Percentiles rank a stretch among this genome's conserved stretches.
Conservation (phyloP, 371 early-diverging fungal genomes). For the Mucor piriformis region DNA sequence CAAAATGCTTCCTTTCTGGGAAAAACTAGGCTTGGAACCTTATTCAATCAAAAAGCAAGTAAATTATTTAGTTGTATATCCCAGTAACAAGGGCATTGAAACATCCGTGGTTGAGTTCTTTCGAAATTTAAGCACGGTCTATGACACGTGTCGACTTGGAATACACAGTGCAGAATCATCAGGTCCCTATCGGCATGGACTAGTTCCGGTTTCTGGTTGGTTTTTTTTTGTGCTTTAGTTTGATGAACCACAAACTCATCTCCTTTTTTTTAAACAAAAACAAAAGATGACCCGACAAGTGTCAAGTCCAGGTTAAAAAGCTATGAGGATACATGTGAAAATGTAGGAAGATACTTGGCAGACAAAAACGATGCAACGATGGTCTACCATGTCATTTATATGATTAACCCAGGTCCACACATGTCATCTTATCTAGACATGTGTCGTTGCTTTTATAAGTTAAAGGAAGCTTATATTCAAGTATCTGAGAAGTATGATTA, state of each 20-base stretch:
- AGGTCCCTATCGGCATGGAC: slow-evolving; percentile 37
- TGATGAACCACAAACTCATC: background rate
- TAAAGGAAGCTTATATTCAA: slow-evolving; percentile 31
- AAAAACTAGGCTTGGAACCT: slow-evolving; percentile 51
- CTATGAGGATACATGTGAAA: slow-evolving; percentile 45
- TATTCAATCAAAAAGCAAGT: slow-evolving; percentile 48
- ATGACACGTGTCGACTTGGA: slow-evolving; percentile 42
- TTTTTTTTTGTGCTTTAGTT: background rate
- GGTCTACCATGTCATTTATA: slow-evolving; percentile 46
- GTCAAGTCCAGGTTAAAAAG: slow-evolving; percentile 39
- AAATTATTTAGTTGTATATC: slow-evolving; percentile 49
- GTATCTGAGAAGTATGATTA: background rate
- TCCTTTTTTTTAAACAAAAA: background rate
- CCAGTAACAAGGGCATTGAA: slow-evolving; percentile 36
- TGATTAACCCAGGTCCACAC: slow-evolving; percentile 55
- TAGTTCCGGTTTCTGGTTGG: slow-evolving; percentile 32
- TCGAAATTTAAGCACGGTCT: slow-evolving; percentile 43
- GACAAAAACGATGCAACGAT: background rate
- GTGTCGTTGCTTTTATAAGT: slow-evolving; percentile 50
- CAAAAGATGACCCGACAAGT: slow-evolving; percentile 27
- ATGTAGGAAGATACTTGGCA: slow-evolving; percentile 36
- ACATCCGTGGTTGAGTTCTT: slow-evolving; percentile 40
- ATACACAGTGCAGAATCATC: slow-evolving; percentile 35
- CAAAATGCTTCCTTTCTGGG: slow-evolving; percentile 52
- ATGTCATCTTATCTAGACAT: slow-evolving; percentile 51